Percentiles rank a stretch among this genome's conserved stretches.
Conservation (phyloP, 768 basidiomycete species). For the Fomitopsis pulvina region DNA sequence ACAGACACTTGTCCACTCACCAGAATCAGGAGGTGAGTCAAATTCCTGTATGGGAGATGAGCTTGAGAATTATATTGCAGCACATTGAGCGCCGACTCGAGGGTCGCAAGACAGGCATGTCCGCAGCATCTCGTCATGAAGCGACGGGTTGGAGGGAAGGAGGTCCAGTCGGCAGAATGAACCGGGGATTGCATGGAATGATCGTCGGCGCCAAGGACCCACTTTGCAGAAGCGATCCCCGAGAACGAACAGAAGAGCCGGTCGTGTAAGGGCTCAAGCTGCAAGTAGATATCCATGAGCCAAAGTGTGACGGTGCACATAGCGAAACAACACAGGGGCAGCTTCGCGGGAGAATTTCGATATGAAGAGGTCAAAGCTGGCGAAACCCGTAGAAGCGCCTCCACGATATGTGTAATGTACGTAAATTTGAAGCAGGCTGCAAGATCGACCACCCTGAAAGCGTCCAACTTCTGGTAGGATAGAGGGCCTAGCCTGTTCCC, state of each 20-base stretch:
- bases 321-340: neutral
- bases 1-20: neutral
- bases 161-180: conserved; percentile 1
- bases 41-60: neutral
- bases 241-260: neutral
- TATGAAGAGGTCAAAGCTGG: neutral
- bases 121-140: neutral
- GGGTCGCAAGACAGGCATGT: neutral
- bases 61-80: neutral
- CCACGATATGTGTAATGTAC: conserved; percentile 1
- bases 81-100: neutral
- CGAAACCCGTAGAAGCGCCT: neutral
- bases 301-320: neutral
- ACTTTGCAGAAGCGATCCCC: neutral
- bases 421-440: neutral
- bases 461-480: neutral
- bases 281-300: neutral
- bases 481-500: neutral
- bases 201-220: conserved; percentile 9
- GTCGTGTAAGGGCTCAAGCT: neutral
- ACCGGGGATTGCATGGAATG: conserved; percentile 8
- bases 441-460: neutral
- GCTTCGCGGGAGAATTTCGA: conserved; percentile 6
- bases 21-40: neutral
- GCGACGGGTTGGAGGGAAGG: conserved; percentile 9